A percentile compares a stretch with the other conserved stretches of the same genome.
These are phyloP conservation scores for Sphaerulina vaccinii DNA, from an alignment of 2,329 filamentous ascomycete genomes.

Conservation along the genomic window DNA sequence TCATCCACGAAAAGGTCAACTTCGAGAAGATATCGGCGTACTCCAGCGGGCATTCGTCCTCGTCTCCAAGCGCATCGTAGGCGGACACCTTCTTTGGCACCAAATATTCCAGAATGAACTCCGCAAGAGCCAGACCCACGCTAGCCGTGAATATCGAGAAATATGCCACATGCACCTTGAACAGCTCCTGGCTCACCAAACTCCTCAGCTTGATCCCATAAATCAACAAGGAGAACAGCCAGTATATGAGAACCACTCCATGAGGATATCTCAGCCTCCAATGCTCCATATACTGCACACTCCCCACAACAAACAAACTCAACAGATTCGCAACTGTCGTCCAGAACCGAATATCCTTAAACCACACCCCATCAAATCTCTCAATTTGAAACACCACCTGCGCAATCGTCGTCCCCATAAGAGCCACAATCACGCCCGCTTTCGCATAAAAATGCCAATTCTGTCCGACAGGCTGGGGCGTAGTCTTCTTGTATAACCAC, in stretches of 20 bases:
- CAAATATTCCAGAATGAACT: slow-evolving; percentile 81
- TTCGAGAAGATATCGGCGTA: slow-evolving; percentile 93
- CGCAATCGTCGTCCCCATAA: slow-evolving; percentile 66
- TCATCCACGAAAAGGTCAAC: slow-evolving; percentile 98
- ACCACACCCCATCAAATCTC: slow-evolving; percentile 68
- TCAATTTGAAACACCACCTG: slow-evolving; percentile 76
- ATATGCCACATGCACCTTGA: slow-evolving; percentile 65
- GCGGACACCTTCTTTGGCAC: slow-evolving; percentile 74
- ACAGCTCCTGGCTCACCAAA: slow-evolving; percentile 73
- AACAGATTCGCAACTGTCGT: slow-evolving; percentile 69
- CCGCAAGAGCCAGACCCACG: slow-evolving; percentile 65
- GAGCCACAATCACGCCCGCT: slow-evolving; percentile 66
- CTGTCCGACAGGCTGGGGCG: slow-evolving; percentile 67
- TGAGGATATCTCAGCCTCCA: slow-evolving; percentile 79
- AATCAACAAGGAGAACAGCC: slow-evolving; percentile 79
- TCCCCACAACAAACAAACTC: slow-evolving; percentile 72
- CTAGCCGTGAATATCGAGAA: slow-evolving; percentile 75
- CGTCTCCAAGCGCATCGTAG: slow-evolving; percentile 66
- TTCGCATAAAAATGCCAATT: slow-evolving; percentile 94
- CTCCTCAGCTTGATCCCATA: slow-evolving; percentile 83
- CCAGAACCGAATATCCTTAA: slow-evolving; percentile 81
- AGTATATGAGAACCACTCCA: slow-evolving; percentile 86
- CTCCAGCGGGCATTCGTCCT: slow-evolving; percentile 75
- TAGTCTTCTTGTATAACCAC: slow-evolving; percentile 71
- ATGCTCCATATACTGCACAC: slow-evolving; percentile 84